Evolutionary conservation across 1,284 basidiomycete species (phyloP), one percentile per base, ranked within the genome.

Genomic region (Malassezia sympodialis): DNA sequence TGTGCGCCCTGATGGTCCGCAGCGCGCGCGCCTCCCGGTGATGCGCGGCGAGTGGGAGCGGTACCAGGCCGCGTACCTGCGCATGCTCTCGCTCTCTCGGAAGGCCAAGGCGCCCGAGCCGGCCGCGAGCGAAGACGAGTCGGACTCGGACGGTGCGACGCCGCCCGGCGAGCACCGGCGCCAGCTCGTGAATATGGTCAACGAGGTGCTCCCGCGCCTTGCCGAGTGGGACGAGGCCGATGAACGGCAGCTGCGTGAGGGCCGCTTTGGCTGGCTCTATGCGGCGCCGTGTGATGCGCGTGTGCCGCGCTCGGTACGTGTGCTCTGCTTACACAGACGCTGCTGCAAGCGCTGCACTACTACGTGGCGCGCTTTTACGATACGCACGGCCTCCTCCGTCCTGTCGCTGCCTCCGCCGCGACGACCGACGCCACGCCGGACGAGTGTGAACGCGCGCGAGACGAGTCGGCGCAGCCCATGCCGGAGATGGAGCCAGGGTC

Each of bases 301-400:
- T 11, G 37, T 51, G 7, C 49, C 49, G 15, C 27, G 10, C 28
- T 35, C 31, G 14, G 24, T 39, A 43, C 41, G 41, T 43, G 12
- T 43, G 11, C 27, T 0, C 34, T 17, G 11, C 31, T 49, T 11
- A 47, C 45, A 23, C 30, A 45, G 44, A 21, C 44, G 14, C 30
- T 51, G 12, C 11, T 43, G 37, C 26, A 49, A 8, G 41, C 50
- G 4, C 31, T 57, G 39, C 55, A 57, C 39, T 57, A 51, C 31
- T 57, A 43, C 39, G 50, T 34, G 14, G 50, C 44, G 10, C 37
- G 45, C 23, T 52, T 41, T 14, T 57, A 46, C 14, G 15, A 52
- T 8, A 31, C 48, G 4, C 41, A 35, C 8, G 49, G 47, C 11
- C 47, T 41, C 12, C 48, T 55, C 17, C 17, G n/a, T 2, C 28